Conservation (phyloP, 768 basidiomycete genomes). For the Tubosaeta brunneosetosa region DNA sequence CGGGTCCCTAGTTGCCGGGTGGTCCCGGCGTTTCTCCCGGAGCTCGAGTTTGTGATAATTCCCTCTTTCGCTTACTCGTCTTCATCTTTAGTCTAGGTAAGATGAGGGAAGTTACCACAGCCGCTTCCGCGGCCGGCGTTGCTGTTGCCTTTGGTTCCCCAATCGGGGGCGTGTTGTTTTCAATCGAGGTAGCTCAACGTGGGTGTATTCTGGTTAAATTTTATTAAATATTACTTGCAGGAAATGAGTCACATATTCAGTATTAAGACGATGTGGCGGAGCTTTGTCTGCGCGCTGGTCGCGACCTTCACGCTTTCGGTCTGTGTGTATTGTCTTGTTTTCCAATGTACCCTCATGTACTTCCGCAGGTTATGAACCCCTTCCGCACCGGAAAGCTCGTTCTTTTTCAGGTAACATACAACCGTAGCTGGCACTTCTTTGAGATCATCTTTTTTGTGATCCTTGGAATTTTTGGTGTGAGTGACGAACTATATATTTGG, state of each 20-base stretch:
- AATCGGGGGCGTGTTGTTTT: constrained; percentile 96
- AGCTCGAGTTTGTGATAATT: constrained; percentile 67
- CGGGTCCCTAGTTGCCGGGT: constrained; percentile 82
- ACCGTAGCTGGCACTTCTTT: constrained; percentile 98
- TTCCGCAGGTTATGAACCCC: constrained; percentile 86
- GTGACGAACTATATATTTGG: constrained; percentile 19
- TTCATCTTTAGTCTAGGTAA: constrained; percentile 45
- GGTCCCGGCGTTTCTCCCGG: constrained; percentile 75
- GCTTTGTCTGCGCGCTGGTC: constrained; percentile 94
- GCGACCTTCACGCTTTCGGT: constrained; percentile 96
- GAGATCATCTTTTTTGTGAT: constrained; percentile 96
- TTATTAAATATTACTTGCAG: constrained; percentile 35
- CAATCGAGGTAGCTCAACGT: constrained; percentile 71
- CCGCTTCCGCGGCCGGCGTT: constrained; percentile 95
- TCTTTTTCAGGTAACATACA: constrained; percentile 96
- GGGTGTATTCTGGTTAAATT: not conserved
- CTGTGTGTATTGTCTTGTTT: constrained; percentile 33
- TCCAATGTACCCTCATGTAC: constrained; percentile 21
- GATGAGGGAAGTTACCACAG: constrained; percentile 88
- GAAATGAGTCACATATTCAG: constrained; percentile 99
- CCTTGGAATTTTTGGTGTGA: constrained; percentile 91
- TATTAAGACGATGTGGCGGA: constrained; percentile 98
- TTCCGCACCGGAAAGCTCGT: constrained; percentile 98
- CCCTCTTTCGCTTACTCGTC: constrained; percentile 2
- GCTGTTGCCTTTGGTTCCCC: constrained; percentile 98